phyloP scores from a whole-genome alignment of 2,329 filamentous ascomycete species.

The Aureobasidium sp. region DNA sequence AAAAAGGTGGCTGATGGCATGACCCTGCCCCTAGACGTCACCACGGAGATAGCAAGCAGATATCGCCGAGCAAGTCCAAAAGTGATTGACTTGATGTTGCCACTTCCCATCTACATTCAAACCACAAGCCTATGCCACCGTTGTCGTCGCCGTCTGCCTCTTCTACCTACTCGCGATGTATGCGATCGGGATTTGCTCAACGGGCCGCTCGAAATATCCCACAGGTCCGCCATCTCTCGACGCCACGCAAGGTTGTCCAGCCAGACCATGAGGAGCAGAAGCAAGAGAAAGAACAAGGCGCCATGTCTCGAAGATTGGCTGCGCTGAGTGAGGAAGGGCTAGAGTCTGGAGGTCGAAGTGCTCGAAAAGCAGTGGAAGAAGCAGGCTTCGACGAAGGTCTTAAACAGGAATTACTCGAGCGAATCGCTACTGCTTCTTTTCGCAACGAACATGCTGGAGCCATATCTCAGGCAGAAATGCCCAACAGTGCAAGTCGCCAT shows the following conservation, averaged over 20 bases:
- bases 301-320: conserved; percentile 51
- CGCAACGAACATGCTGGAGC: conserved; percentile 46
- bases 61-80: not conserved
- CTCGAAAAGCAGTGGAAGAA: conserved; percentile 51
- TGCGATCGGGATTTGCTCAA: conserved; percentile 28
- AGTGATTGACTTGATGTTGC: not conserved
- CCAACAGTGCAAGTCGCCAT: conserved; percentile 58
- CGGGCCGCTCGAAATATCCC: conserved; percentile 3
- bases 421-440: conserved; percentile 51
- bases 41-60: not conserved
- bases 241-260: conserved; percentile 17
- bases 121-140: conserved; percentile 19
- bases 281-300: conserved; percentile 39
- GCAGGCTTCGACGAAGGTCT: conserved; percentile 57
- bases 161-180: conserved; percentile 34
- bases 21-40: not conserved
- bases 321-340: conserved; percentile 56
- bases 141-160: conserved; percentile 18
- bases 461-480: conserved; percentile 48
- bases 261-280: not conserved
- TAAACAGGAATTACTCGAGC: conserved; percentile 51
- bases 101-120: conserved; percentile 13
- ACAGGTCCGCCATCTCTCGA: conserved; percentile 12
- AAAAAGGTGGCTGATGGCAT: not conserved
- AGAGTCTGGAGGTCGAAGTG: conserved; percentile 47